A percentile compares a stretch with the other conserved stretches of the same genome.
These are phyloP conservation scores for Pseudocercospora vitis DNA, from an alignment of 2,329 filamentous ascomycete species.

Conservation along the genomic window DNA sequence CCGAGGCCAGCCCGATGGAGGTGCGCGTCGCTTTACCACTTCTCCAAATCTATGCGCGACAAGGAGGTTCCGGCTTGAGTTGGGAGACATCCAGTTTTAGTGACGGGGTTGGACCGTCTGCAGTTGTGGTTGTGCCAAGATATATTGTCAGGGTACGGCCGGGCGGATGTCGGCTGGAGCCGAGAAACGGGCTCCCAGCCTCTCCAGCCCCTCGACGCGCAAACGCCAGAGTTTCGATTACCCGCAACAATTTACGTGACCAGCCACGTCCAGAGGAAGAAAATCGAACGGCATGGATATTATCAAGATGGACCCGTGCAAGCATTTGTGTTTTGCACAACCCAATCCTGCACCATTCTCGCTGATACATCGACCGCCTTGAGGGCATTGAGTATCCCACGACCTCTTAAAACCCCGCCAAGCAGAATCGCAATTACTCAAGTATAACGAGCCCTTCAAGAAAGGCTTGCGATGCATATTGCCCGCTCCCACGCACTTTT, in stretches of 20 bases:
- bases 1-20: no score
- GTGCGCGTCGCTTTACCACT: no score
- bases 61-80: no score
- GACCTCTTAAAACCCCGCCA: background rate
- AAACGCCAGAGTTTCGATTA: constrained; percentile 8
- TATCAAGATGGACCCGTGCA: constrained; percentile 10
- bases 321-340: constrained; percentile 6
- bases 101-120: no score
- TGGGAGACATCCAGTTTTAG: no score
- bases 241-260: constrained; percentile 5
- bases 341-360: constrained; percentile 17
- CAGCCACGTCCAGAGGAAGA: constrained; percentile 15
- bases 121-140: no score
- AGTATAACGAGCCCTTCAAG: background rate
- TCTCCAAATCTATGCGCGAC: no score
- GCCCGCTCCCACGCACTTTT: constrained; percentile 15
- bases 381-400: constrained; percentile 7
- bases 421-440: background rate
- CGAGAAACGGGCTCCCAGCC: no score
- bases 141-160: no score
- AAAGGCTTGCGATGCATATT: constrained; percentile 21
- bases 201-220: constrained; percentile 13
- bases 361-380: constrained; percentile 23
- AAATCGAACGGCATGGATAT: constrained; percentile 8
- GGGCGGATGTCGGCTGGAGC: no score